A percentile compares a stretch with the other conserved stretches of the same genome.
Evolutionary conservation across 371 early-diverging fungal genomes (phyloP).

Genomic region (Sporodiniella umbellata): DNA sequence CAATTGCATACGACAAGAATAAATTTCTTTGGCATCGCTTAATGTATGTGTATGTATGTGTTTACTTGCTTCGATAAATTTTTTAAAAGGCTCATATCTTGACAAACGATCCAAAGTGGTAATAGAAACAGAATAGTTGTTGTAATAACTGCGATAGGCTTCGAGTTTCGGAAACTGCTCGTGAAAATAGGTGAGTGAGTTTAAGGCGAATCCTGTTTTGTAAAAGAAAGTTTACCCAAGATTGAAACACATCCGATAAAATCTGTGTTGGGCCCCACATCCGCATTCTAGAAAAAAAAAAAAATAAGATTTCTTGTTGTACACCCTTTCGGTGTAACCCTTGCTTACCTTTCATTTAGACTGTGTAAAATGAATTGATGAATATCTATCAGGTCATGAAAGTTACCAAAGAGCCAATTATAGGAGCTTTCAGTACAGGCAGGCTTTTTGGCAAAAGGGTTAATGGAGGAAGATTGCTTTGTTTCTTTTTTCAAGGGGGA

Average conservation of each 20-base stretch:
- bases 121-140: constrained; percentile 37
- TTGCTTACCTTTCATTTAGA: constrained; percentile 34
- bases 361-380: constrained; percentile 27
- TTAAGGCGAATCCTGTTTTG: background rate
- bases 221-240: constrained; percentile 14
- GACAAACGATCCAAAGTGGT: constrained; percentile 41
- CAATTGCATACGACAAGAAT: too few relatives aligned
- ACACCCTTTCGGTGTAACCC: background rate
- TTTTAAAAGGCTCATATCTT: constrained; percentile 42
- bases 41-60: background rate
- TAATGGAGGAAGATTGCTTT: constrained; percentile 26
- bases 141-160: constrained; percentile 31
- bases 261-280: constrained; percentile 38
- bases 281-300: constrained; percentile 24
- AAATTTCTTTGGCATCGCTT: background rate
- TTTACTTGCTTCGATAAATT: constrained; percentile 41
- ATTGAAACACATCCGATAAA: constrained; percentile 26
- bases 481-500: constrained; percentile 29
- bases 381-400: constrained; percentile 30
- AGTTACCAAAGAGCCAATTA: constrained; percentile 41
- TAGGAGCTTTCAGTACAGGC: constrained; percentile 41
- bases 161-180: constrained; percentile 37
- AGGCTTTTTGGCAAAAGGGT: constrained; percentile 37
- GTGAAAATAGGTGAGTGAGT: background rate
- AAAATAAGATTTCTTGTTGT: too few relatives aligned